Conservation (phyloP, 1,284 basidiomycete genomes). For the Fomitopsis pinicola region DNA sequence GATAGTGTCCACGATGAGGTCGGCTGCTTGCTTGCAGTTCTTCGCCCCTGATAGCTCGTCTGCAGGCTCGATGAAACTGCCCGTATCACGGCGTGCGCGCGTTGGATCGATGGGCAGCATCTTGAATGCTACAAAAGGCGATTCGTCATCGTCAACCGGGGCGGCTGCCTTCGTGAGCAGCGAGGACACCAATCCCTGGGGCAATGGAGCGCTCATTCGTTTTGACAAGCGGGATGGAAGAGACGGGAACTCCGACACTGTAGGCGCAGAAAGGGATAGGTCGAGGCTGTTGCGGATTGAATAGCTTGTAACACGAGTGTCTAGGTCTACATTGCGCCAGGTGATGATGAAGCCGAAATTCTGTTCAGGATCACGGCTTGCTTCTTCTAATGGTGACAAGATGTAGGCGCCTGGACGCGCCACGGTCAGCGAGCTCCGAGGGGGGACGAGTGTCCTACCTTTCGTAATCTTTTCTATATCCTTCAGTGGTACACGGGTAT, state of each 20-base stretch:
- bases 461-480: slow-evolving; percentile 83
- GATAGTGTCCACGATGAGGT: slow-evolving; percentile 70
- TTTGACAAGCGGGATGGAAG: slow-evolving; percentile 6
- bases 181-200: slow-evolving; percentile 24
- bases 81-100: slow-evolving; percentile 47
- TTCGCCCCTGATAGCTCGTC: slow-evolving; percentile 58
- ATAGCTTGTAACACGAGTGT: slow-evolving; percentile 76
- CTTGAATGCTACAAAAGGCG: slow-evolving; percentile 70
- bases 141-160: slow-evolving; percentile 26
- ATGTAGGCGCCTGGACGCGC: slow-evolving; percentile 76
- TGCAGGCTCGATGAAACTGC: slow-evolving; percentile 50
- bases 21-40: slow-evolving; percentile 75
- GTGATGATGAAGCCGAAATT: slow-evolving; percentile 83
- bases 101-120: slow-evolving; percentile 67
- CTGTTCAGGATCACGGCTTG: slow-evolving; percentile 79
- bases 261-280: slow-evolving; percentile 15
- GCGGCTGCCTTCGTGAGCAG: slow-evolving; percentile 32
- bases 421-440: slow-evolving; percentile 1
- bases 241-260: not conserved
- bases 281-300: slow-evolving; percentile 70
- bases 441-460: slow-evolving; percentile 41
- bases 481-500: slow-evolving; percentile 83
- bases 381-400: slow-evolving; percentile 85
- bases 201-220: not conserved
- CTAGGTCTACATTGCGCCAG: slow-evolving; percentile 63